A percentile compares a stretch with the other conserved stretches of the same genome.
These are phyloP conservation scores for Talaromyces adpressus DNA, from an alignment of 495 filamentous ascomycete species.

Conservation along the genomic window DNA sequence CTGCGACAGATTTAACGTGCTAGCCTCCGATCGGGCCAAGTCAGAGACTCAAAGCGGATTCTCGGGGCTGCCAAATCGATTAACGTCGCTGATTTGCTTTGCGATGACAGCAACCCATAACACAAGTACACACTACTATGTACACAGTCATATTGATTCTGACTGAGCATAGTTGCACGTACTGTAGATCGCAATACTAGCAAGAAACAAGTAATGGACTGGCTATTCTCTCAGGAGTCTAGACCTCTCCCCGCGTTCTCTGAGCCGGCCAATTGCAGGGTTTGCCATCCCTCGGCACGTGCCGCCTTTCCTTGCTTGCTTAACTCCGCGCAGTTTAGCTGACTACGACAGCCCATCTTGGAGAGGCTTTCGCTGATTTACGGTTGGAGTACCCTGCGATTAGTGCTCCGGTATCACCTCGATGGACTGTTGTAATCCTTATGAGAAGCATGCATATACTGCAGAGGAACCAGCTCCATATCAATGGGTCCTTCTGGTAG, in stretches of 20 bases:
- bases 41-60: neutral
- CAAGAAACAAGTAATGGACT: too few relatives aligned
- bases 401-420: too few relatives aligned
- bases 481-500: too few relatives aligned
- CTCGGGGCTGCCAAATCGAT: neutral
- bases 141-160: neutral
- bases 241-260: neutral
- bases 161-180: neutral
- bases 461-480: too few relatives aligned
- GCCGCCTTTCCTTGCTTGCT: neutral
- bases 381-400: too few relatives aligned
- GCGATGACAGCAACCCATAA: neutral
- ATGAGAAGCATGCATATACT: too few relatives aligned
- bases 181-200: neutral
- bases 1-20: neutral
- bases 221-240: neutral
- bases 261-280: slow-evolving; percentile 1
- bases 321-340: neutral
- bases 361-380: too few relatives aligned
- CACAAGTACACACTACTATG: too few relatives aligned
- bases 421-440: too few relatives aligned
- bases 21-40: neutral
- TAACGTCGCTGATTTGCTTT: neutral
- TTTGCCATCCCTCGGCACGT: neutral
- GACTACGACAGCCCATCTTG: too few relatives aligned